Conservation (phyloP, 2,329 filamentous ascomycete genomes). For the Pleurostoma richardsiae region DNA sequence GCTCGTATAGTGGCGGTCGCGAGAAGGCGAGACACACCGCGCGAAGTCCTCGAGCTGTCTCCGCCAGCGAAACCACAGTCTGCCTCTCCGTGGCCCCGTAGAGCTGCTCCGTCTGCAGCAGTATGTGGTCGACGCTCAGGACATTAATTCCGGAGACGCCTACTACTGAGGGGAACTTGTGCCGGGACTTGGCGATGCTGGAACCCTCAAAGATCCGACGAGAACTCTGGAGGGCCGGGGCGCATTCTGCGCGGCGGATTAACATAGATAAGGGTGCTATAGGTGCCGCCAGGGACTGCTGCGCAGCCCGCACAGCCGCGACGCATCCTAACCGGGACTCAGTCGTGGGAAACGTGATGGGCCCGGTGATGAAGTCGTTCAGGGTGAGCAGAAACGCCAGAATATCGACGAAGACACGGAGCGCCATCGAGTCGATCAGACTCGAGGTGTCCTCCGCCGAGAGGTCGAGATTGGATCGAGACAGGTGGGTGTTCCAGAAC, state of each 20-base stretch:
- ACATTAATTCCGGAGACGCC: conserved; percentile 2
- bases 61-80: conserved; percentile 3
- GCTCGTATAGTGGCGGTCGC: conserved; percentile 5
- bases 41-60: conserved; percentile 6
- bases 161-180: background rate
- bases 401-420: conserved; percentile 6
- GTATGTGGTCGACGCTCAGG: conserved; percentile 2
- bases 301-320: conserved; percentile 4
- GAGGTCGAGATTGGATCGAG: conserved; percentile 4
- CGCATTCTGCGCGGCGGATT: background rate
- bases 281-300: conserved; percentile 6
- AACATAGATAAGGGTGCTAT: conserved; percentile 4
- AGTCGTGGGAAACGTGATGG: conserved; percentile 5
- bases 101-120: background rate
- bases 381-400: conserved; percentile 9
- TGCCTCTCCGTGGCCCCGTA: background rate
- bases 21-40: conserved; percentile 3
- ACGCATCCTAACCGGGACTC: conserved; percentile 1
- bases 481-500: conserved; percentile 9
- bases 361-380: conserved; percentile 10
- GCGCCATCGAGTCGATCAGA: conserved; percentile 7
- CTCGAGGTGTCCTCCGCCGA: conserved; percentile 1
- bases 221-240: conserved; percentile 4
- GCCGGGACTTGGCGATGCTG: background rate
- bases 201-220: conserved; percentile 6